A percentile compares a stretch with the other conserved stretches of the same genome.
These are phyloP conservation scores for Pseudevernia furfuracea DNA, from an alignment of 495 filamentous ascomycete species.

Conservation along the genomic window DNA sequence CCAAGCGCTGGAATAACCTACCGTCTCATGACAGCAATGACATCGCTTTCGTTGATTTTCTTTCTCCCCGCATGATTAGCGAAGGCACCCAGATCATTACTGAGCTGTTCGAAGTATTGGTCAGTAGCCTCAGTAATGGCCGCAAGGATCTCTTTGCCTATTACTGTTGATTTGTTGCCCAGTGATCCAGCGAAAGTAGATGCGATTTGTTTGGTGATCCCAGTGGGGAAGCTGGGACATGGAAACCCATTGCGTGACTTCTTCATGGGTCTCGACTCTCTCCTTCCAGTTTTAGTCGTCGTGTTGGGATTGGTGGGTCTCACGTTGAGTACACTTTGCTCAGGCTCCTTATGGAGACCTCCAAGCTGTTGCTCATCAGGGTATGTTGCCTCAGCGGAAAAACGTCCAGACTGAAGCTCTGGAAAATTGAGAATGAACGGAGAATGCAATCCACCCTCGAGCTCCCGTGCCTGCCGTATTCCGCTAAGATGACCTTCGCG, in stretches of 20 bases:
- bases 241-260: constrained; percentile 67
- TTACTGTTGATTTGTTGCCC: constrained; percentile 52
- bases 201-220: constrained; percentile 67
- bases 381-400: constrained; percentile 16
- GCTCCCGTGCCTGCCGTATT: neutral
- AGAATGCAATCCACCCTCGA: constrained; percentile 4
- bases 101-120: constrained; percentile 81
- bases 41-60: constrained; percentile 80
- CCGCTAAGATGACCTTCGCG: neutral
- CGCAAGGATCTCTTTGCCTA: constrained; percentile 63
- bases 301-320: neutral
- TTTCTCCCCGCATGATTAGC: constrained; percentile 72
- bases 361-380: constrained; percentile 17
- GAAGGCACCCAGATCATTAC: constrained; percentile 70
- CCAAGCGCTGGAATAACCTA: constrained; percentile 37
- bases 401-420: constrained; percentile 4
- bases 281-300: constrained; percentile 19
- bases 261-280: constrained; percentile 45
- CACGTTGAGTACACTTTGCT: neutral
- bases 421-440: constrained; percentile 17
- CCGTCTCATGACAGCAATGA: constrained; percentile 75
- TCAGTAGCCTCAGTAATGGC: constrained; percentile 72
- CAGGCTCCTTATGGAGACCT: neutral
- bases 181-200: constrained; percentile 57
- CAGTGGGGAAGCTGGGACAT: constrained; percentile 63